Percentiles rank a stretch among this genome's conserved stretches.
Evolutionary conservation across 2,329 filamentous ascomycete genomes (phyloP).

Genomic region (Parafenestella ontariensis): DNA sequence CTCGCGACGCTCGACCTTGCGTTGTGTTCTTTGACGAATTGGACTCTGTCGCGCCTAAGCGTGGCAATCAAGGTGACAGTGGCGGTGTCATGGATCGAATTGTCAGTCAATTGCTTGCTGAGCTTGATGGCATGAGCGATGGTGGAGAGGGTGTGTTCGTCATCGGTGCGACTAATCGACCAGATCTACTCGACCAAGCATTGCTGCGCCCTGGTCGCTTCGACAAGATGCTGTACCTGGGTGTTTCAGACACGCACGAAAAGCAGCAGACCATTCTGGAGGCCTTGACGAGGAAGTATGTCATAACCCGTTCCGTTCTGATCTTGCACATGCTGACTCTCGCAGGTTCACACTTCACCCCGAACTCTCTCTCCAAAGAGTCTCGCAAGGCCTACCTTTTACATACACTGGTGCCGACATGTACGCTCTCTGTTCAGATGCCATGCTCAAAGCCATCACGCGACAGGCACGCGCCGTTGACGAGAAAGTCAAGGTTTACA

Average conservation of each 20-base stretch:
- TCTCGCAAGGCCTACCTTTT: conserved; percentile 83
- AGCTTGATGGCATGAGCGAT: conserved; percentile 97
- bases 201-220: conserved; percentile 89
- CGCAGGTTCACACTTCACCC: conserved; percentile 83
- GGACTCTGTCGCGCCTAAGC: conserved; percentile 92
- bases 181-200: conserved; percentile 90
- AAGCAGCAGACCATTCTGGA: conserved; percentile 96
- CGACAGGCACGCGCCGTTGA: conserved; percentile 86
- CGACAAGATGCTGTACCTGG: conserved; percentile 98
- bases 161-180: conserved; percentile 93
- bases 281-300: conserved; percentile 90
- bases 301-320: conserved; percentile 27
- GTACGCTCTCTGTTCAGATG: conserved; percentile 95
- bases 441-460: conserved; percentile 98
- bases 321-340: conserved; percentile 2
- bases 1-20: conserved; percentile 83
- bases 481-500: conserved; percentile 76
- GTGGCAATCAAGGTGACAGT: conserved; percentile 95
- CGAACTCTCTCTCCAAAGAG: conserved; percentile 73
- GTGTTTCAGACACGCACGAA: conserved; percentile 94
- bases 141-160: conserved; percentile 90
- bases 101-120: conserved; percentile 90
- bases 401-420: conserved; percentile 98
- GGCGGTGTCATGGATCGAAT: conserved; percentile 99
- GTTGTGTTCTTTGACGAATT: conserved; percentile 94